A percentile compares a stretch with the other conserved stretches of the same genome.
Evolutionary conservation across 164 flowering plant genomes (phyloP).

Genomic region (Vitis rotundifolia): DNA sequence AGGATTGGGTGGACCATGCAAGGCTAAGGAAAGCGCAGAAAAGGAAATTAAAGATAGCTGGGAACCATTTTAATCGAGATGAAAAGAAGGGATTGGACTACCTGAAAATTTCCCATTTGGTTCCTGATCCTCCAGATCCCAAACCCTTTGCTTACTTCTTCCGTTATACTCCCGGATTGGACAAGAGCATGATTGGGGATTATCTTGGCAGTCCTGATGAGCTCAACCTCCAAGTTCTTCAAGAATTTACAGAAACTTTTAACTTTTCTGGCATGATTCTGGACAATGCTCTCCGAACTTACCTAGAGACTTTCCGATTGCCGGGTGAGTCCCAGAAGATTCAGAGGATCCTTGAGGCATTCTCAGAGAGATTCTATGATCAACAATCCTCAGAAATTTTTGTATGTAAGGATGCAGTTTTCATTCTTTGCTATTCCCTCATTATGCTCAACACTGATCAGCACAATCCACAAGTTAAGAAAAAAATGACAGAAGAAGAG

Average conservation of each 20-base stretch:
- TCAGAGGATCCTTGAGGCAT: slow-evolving; percentile 80
- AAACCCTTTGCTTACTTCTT: slow-evolving; percentile 67
- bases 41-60: slow-evolving; percentile 73
- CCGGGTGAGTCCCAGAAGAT: slow-evolving; percentile 99
- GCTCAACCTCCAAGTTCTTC: slow-evolving; percentile 72
- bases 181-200: slow-evolving; percentile 80
- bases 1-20: slow-evolving; percentile 54
- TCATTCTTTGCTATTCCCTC: slow-evolving; percentile 78
- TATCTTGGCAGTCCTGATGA: slow-evolving; percentile 90
- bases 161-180: slow-evolving; percentile 64
- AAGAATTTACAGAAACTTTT: slow-evolving; percentile 75
- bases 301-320: slow-evolving; percentile 74
- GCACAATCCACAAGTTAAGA: slow-evolving; percentile 95
- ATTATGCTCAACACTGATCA: slow-evolving; percentile 98
- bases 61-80: slow-evolving; percentile 77
- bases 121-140: slow-evolving; percentile 74
- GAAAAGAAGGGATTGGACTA: slow-evolving; percentile 90
- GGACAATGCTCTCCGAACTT: slow-evolving; percentile 77
- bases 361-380: slow-evolving; percentile 79
- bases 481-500: slow-evolving; percentile 99
- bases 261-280: slow-evolving; percentile 77
- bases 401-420: slow-evolving; percentile 78
- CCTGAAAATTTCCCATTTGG: slow-evolving; percentile 48
- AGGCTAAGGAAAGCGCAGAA: slow-evolving; percentile 72
- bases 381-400: slow-evolving; percentile 72